phyloP scores from a whole-genome alignment of 2,329 filamentous ascomycete genomes.

The Diaporthe sp. region DNA sequence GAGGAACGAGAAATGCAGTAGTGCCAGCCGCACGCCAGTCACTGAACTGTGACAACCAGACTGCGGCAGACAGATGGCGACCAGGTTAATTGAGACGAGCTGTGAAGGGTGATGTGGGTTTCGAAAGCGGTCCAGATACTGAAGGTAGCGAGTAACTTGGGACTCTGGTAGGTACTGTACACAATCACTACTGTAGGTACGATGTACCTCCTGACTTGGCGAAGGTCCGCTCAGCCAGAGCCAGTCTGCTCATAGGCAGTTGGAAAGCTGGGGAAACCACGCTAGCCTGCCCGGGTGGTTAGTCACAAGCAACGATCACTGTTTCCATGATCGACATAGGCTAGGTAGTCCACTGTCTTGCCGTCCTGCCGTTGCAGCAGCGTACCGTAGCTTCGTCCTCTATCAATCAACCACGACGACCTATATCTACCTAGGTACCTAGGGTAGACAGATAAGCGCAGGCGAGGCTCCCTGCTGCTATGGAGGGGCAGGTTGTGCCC shows the following conservation, averaged over 20 bases:
- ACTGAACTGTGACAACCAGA: not conserved
- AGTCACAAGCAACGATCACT: constrained; percentile 16
- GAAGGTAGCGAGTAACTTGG: constrained; percentile 2
- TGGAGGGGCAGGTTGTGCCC: not conserved
- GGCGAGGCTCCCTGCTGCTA: not conserved
- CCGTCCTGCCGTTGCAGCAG: not conserved
- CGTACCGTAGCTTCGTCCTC: not conserved
- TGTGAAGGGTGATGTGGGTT: not conserved
- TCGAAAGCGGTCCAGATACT: not conserved
- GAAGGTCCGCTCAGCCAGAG: constrained; percentile 12
- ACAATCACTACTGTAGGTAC: not conserved
- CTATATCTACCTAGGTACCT: not conserved
- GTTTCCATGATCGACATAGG: not conserved
- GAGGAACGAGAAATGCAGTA: not conserved
- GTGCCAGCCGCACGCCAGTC: not conserved
- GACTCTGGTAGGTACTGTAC: not conserved
- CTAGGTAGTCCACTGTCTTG: not conserved
- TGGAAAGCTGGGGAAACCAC: constrained; percentile 24
- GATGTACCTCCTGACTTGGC: not conserved
- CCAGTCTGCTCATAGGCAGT: not conserved
- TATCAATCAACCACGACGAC: not conserved
- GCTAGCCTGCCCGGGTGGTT: constrained; percentile 16
- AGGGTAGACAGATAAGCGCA: not conserved
- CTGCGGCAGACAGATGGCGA: not conserved
- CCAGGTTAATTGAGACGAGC: not conserved